These are phyloP conservation scores for Epichloe glyceriae DNA, from an alignment of 2,329 filamentous ascomycete genomes.

Conservation along the genomic window DNA sequence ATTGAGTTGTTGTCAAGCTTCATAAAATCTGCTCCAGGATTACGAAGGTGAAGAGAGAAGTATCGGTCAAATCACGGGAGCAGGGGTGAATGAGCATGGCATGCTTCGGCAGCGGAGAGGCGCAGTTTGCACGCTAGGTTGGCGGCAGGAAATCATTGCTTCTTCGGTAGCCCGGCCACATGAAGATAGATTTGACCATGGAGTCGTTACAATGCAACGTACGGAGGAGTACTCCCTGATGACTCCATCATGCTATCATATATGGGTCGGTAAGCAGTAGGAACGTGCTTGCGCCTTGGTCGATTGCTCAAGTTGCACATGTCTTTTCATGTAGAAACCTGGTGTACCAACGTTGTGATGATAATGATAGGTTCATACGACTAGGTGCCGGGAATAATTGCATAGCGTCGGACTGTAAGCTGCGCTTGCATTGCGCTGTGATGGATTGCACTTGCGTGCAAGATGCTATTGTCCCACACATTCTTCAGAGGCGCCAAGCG, in stretches of 20 bases:
- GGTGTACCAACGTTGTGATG: background rate
- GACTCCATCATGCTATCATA: background rate
- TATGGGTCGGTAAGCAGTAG: background rate
- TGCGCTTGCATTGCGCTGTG: background rate
- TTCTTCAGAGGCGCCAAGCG: background rate
- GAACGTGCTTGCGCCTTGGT: background rate
- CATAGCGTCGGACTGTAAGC: background rate
- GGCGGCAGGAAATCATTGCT: background rate
- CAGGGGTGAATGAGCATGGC: background rate
- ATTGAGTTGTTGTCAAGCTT: background rate
- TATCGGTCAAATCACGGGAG: background rate
- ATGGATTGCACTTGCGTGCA: background rate
- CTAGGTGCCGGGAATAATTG: background rate
- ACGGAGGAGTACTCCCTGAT: too few species aligned
- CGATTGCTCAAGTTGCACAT: background rate
- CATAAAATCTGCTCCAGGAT: background rate
- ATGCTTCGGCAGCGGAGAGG: background rate
- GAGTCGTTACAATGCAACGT: background rate
- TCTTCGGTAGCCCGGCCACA: background rate
- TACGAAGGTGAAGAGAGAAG: background rate
- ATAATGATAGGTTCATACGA: background rate
- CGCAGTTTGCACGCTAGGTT: background rate
- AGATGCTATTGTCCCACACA: background rate
- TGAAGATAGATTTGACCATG: background rate
- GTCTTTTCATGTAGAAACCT: background rate